Conservation (phyloP, 2,329 filamentous ascomycete species). For the Pyricularia grisea region DNA sequence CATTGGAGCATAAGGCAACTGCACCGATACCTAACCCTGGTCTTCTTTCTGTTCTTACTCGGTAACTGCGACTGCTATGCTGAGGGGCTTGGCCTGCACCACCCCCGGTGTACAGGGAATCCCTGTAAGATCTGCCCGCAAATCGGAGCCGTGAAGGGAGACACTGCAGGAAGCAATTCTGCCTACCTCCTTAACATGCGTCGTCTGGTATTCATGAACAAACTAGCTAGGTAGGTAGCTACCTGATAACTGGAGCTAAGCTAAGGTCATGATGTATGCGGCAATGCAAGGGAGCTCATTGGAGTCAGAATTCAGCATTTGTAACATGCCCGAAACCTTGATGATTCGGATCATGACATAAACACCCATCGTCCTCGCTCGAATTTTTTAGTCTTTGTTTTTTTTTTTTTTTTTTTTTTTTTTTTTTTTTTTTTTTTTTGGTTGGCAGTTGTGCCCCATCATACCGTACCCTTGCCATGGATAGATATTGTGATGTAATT, state of each 20-base stretch:
- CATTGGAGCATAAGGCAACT: neutral
- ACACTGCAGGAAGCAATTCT: neutral
- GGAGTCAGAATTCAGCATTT: neutral
- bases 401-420: too few relatives aligned
- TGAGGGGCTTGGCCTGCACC: neutral
- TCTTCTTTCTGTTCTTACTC: neutral
- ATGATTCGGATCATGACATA: neutral
- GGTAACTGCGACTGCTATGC: neutral
- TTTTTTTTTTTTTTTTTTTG: too few relatives aligned
- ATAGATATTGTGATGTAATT: neutral
- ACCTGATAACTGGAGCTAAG: neutral
- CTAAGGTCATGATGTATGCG: neutral
- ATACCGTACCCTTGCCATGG: neutral
- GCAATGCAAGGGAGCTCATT: neutral
- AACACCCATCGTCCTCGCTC: neutral
- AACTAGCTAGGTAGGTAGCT: neutral
- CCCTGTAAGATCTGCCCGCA: neutral
- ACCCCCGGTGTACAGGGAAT: neutral
- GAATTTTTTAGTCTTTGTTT: neutral
- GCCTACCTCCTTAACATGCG: neutral
- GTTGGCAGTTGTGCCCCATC: neutral
- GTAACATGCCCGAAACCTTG: neutral
- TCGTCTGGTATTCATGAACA: neutral
- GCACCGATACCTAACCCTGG: neutral
- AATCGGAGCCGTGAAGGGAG: neutral